Evolutionary conservation across 1,284 basidiomycete species (phyloP).

Genomic region (Termitomyces sp.): DNA sequence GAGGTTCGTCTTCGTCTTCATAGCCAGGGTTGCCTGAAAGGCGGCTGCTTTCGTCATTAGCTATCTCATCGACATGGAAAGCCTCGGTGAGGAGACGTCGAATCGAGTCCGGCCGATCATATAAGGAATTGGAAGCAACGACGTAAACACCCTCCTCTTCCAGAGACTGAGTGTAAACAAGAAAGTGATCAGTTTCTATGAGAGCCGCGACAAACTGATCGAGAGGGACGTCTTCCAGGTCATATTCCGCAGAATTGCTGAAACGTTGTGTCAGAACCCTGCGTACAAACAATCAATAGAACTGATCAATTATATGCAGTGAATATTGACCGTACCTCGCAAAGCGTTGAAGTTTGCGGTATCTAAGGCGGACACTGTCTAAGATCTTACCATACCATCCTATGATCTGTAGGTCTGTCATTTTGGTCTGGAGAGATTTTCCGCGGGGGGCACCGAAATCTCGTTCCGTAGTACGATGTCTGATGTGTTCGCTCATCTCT

Average conservation of each 20-base stretch:
- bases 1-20: slow-evolving; percentile 46
- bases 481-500: slow-evolving; percentile 25
- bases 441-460: background rate
- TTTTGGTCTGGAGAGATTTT: slow-evolving; percentile 27
- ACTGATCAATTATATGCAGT: background rate
- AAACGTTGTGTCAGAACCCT: slow-evolving; percentile 83
- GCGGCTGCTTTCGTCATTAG: slow-evolving; percentile 50
- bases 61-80: slow-evolving; percentile 69
- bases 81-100: slow-evolving; percentile 81
- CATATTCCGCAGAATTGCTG: slow-evolving; percentile 95
- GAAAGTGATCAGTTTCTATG: slow-evolving; percentile 86
- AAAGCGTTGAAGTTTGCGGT: slow-evolving; percentile 92
- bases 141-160: slow-evolving; percentile 95
- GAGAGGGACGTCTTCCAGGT: slow-evolving; percentile 75
- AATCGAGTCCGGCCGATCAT: slow-evolving; percentile 79
- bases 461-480: slow-evolving; percentile 17
- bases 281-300: slow-evolving; percentile 3
- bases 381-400: slow-evolving; percentile 92
- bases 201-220: slow-evolving; percentile 80
- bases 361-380: slow-evolving; percentile 89
- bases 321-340: slow-evolving; percentile 56
- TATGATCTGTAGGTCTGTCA: slow-evolving; percentile 80
- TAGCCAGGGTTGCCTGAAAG: slow-evolving; percentile 47
- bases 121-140: slow-evolving; percentile 80
- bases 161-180: slow-evolving; percentile 88